Evolutionary conservation across 306 rosid species (phyloP), one percentile per base, ranked within the genome.

Genomic region (Prunus padus): DNA sequence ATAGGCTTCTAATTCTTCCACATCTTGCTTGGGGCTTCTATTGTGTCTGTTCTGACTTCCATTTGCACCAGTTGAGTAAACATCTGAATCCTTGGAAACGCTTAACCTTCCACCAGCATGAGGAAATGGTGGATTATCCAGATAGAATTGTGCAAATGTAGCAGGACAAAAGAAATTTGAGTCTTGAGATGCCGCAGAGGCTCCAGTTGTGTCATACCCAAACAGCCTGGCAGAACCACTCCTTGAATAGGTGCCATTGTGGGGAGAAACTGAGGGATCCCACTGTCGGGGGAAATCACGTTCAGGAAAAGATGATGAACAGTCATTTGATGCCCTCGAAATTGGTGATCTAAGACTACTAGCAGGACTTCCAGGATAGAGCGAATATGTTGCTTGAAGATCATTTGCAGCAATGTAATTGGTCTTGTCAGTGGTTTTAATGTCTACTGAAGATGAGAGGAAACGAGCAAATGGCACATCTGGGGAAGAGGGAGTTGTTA

Each of bases 401-500:
- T 91, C 98, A 80, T 87, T 93, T 75, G 93, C 85, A 79, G 86
- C 82, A 67, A 93, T 76, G 79, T 89, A 93, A 62, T 87, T 84
- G 57, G 87, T 82, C 86, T 87, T 93, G 47, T 75, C 86, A 37
- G 74, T 33, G 73, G 76, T 77, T 88, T 85, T 93, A 14, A 93
- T 89, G 80, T 91, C 89, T 49, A 74, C 82, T 25, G 98, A 87
- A 75, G 98, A 93, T 1, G 98, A 85, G 51, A 90, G 93, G 91
- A 92, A 92, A 77, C 82, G 97, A 75, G 99, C 99, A 82, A 85
- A 96, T 33, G 99, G 99, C 62, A 96, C 99, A 81, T 96, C 99
- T 11, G 99, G 98, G 67, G 98, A 92, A 76, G 99, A 96, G 47
- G 99, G 99, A 64, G 99, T 90, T n/a, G 99, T 96, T 64, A 96